Conservation (phyloP, 2,329 filamentous ascomycete species). For the Sarocladium oryzae region DNA sequence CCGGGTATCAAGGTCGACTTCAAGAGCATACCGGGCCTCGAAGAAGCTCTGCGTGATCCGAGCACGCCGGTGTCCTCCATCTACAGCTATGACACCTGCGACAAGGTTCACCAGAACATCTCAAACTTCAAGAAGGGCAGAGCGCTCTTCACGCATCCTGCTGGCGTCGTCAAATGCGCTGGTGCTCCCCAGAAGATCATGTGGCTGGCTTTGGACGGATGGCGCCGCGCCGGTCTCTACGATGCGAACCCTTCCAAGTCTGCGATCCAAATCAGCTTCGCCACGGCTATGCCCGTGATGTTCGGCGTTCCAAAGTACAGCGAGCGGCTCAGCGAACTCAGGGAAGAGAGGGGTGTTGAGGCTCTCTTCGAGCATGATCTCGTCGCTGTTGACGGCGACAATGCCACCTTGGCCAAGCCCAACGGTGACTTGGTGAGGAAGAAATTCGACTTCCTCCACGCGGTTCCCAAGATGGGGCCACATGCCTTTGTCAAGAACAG, state of each 20-base stretch:
- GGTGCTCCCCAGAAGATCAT: conserved; percentile 56
- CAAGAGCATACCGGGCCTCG: conserved; percentile 45
- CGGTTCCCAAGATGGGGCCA: conserved; percentile 52
- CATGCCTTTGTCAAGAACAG: conserved; percentile 49
- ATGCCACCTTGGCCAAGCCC: conserved; percentile 40
- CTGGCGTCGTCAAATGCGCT: conserved; percentile 53
- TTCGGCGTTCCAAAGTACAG: conserved; percentile 57
- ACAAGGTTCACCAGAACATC: conserved; percentile 45
- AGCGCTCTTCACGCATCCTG: conserved; percentile 55
- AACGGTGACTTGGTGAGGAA: conserved; percentile 37
- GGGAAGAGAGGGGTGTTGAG: conserved; percentile 48
- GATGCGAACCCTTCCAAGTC: conserved; percentile 30
- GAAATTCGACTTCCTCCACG: conserved; percentile 50
- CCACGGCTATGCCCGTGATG: conserved; percentile 49
- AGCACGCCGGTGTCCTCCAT: conserved; percentile 47
- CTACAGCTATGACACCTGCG: conserved; percentile 49
- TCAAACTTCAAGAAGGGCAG: conserved; percentile 40
- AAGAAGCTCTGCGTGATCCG: conserved; percentile 45
- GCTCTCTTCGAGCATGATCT: conserved; percentile 54
- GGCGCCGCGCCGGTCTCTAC: conserved; percentile 48
- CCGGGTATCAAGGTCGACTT: conserved; percentile 50
- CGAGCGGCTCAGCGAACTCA: conserved; percentile 44
- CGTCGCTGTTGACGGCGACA: conserved; percentile 44
- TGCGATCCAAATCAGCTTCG: conserved; percentile 45
- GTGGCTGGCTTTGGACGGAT: conserved; percentile 56